A percentile compares a stretch with the other conserved stretches of the same genome.
Conservation (phyloP, 306 rosid genomes). For the Carpinus fangiana region DNA sequence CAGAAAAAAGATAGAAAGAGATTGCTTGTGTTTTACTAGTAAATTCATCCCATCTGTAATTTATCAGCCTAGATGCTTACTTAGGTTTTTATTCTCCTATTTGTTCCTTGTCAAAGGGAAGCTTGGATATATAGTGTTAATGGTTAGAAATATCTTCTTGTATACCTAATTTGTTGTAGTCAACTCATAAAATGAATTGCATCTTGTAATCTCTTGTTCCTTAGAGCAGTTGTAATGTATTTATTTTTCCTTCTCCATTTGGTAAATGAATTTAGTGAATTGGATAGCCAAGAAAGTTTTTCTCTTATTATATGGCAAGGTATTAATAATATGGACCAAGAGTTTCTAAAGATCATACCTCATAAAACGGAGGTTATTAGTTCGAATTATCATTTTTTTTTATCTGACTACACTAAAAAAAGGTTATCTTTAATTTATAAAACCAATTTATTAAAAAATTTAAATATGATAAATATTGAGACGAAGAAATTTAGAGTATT, state of each 20-base stretch:
- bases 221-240: constrained; percentile 26
- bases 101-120: constrained; percentile 34
- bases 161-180: constrained; percentile 48
- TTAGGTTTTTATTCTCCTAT: constrained; percentile 37
- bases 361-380: no score
- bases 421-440: no score
- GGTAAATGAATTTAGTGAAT: constrained; percentile 10
- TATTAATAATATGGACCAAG: no score
- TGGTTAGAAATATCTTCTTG: constrained; percentile 41
- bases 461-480: no score
- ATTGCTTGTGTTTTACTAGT: constrained; percentile 26
- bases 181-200: constrained; percentile 38
- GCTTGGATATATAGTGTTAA: constrained; percentile 33
- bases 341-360: no score
- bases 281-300: not conserved
- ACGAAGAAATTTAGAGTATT: no score
- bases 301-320: not conserved
- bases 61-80: constrained; percentile 27
- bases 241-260: constrained; percentile 19
- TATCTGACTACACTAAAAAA: no score
- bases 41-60: constrained; percentile 36
- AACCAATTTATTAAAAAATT: no score
- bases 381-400: no score
- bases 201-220: constrained; percentile 20
- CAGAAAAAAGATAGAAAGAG: no score